Percentiles rank a stretch among this genome's conserved stretches.
Evolutionary conservation across 768 basidiomycete genomes (phyloP).

Genomic region (Saitozyma podzolica): DNA sequence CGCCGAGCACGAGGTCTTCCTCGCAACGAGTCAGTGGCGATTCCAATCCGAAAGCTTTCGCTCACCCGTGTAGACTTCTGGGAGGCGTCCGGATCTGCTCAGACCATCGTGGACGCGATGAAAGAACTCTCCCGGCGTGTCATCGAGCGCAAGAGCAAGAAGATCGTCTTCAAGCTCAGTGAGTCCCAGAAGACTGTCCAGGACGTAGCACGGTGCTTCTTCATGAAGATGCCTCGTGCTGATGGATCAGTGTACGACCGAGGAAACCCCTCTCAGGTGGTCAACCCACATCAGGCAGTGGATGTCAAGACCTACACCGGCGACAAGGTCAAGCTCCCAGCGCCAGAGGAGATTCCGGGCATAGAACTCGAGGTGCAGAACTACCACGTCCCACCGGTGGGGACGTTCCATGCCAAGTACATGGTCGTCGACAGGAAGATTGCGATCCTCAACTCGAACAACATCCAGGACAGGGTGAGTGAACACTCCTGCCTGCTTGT

Average conservation of each 20-base stretch:
- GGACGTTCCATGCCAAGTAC: constrained; percentile 70
- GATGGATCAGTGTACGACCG: constrained; percentile 31
- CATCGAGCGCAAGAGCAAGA: constrained; percentile 18
- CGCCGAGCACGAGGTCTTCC: constrained; percentile 33
- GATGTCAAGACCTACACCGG: constrained; percentile 32
- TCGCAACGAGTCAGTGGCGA: constrained; percentile 31
- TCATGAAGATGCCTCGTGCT: neutral
- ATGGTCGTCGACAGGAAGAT: constrained; percentile 65
- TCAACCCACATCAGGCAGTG: constrained; percentile 31
- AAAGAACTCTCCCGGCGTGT: constrained; percentile 34
- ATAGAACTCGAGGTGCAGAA: constrained; percentile 23
- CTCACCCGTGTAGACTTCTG: constrained; percentile 24
- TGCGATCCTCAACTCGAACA: constrained; percentile 65
- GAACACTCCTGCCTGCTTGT: neutral
- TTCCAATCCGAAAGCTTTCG: neutral
- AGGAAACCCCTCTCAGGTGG: constrained; percentile 32
- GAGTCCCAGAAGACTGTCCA: neutral
- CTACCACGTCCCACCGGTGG: constrained; percentile 57
- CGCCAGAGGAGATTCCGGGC: constrained; percentile 30
- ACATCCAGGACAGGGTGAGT: constrained; percentile 59
- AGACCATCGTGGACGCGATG: constrained; percentile 30
- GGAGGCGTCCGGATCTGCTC: constrained; percentile 30
- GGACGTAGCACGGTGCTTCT: neutral
- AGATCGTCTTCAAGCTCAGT: constrained; percentile 35
- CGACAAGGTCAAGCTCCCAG: constrained; percentile 35